These are phyloP conservation scores for Exophiala sideris DNA, from an alignment of 2,329 filamentous ascomycete genomes.

Conservation along the genomic window DNA sequence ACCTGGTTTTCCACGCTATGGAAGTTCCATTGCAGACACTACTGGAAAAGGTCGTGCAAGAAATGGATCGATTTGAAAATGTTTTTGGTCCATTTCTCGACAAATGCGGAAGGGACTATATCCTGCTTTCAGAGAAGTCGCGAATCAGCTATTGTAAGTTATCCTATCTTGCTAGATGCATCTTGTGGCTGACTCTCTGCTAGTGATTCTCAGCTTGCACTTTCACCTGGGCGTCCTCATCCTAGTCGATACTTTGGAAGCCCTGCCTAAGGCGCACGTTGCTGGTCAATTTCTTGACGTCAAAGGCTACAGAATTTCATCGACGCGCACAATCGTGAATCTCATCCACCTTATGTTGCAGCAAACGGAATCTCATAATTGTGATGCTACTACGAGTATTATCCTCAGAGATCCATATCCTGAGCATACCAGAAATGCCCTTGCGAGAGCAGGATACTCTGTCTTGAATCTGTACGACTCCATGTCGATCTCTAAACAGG, in stretches of 20 bases:
- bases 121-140: slow-evolving; percentile 4
- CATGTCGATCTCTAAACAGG: neutral
- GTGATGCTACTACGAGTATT: neutral
- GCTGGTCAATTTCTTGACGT: neutral
- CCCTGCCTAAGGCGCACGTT: neutral
- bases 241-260: slow-evolving; percentile 5
- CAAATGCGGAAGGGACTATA: slow-evolving; percentile 1
- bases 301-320: neutral
- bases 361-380: neutral
- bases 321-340: slow-evolving; percentile 6
- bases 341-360: slow-evolving; percentile 6
- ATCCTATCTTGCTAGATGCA: neutral
- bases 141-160: slow-evolving; percentile 9
- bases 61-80: too few relatives aligned
- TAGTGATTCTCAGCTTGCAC: slow-evolving; percentile 5
- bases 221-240: slow-evolving; percentile 11
- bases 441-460: slow-evolving; percentile 3
- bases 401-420: slow-evolving; percentile 10
- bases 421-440: slow-evolving; percentile 6
- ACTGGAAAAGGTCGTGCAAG: too few relatives aligned
- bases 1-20: neutral
- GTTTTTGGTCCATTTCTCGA: slow-evolving; percentile 2
- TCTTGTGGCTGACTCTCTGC: neutral
- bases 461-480: neutral
- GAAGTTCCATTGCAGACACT: too few relatives aligned